These are phyloP conservation scores for Sophora flavescens DNA, from an alignment of 306 rosid species.

Conservation along the genomic window DNA sequence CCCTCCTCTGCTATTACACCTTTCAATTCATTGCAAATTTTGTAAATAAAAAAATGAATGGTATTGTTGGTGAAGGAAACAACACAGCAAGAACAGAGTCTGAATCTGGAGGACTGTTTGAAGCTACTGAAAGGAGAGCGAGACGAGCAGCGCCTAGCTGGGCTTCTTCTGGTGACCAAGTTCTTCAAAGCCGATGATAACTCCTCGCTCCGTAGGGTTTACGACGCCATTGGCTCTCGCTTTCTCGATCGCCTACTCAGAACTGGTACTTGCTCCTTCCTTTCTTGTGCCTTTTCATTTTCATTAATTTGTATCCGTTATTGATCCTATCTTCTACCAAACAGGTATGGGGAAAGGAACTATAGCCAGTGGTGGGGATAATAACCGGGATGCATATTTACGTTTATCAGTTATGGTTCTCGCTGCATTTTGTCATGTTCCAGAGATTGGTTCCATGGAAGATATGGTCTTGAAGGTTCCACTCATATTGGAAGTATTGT, in stretches of 20 bases:
- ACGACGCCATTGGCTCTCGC: conserved; percentile 74
- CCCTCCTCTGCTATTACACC: too few relatives aligned
- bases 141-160: conserved; percentile 95
- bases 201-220: conserved; percentile 69
- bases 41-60: too few relatives aligned
- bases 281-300: too few relatives aligned
- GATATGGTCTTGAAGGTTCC: conserved; percentile 79
- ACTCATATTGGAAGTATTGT: conserved; percentile 64
- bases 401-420: conserved; percentile 79
- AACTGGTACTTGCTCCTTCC: too few relatives aligned
- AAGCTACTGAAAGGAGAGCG: conserved; percentile 85
- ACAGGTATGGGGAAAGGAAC: conserved; percentile 77
- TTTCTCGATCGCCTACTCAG: too few relatives aligned
- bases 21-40: too few relatives aligned
- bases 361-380: conserved; percentile 44
- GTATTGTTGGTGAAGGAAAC: conserved; percentile 51
- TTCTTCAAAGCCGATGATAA: conserved; percentile 76
- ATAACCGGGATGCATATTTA: conserved; percentile 80
- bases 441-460: conserved; percentile 78
- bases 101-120: conserved; percentile 82
- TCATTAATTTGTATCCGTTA: too few relatives aligned
- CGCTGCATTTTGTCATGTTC: conserved; percentile 82
- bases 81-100: conserved; percentile 50
- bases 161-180: conserved; percentile 86
- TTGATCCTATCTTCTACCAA: too few relatives aligned